Percentiles rank a stretch among this genome's conserved stretches.
Conservation (phyloP, 306 rosid species). For the Adenanthera pavonina region DNA sequence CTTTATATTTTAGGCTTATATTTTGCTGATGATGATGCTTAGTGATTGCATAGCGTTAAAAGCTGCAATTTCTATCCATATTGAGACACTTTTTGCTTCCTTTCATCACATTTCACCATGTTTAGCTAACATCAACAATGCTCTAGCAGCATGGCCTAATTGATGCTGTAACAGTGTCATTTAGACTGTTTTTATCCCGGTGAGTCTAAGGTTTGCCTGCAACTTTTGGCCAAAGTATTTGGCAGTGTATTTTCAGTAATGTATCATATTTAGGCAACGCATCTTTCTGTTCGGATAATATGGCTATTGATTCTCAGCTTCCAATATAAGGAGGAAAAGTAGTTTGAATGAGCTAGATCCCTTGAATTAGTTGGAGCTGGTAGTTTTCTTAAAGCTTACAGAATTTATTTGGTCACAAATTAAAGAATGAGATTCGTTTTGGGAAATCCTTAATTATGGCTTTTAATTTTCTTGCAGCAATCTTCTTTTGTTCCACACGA, state of each 20-base stretch:
- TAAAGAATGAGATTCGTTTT: constrained; percentile 17
- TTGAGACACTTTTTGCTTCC: not conserved
- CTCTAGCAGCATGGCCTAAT: too few relatives aligned
- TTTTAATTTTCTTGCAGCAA: constrained; percentile 49
- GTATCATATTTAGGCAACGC: not conserved
- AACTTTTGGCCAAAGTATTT: not conserved
- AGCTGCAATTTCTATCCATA: constrained; percentile 20
- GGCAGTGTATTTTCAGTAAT: not conserved
- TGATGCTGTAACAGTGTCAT: not conserved
- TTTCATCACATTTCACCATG: not conserved
- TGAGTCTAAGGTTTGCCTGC: not conserved
- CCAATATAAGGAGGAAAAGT: constrained; percentile 20
- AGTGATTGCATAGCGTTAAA: not conserved
- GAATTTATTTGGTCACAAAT: constrained; percentile 24
- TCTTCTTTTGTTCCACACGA: constrained; percentile 46
- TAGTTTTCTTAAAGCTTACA: constrained; percentile 27
- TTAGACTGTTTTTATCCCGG: not conserved
- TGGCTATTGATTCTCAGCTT: not conserved
- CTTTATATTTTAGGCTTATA: not conserved
- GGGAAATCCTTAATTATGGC: constrained; percentile 22
- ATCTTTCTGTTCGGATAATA: not conserved
- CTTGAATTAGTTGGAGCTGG: constrained; percentile 1
- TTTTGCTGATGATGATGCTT: not conserved
- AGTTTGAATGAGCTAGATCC: constrained; percentile 2
- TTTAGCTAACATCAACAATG: not conserved